Evolutionary conservation across 441 rosid genomes (phyloP).

Genomic region (Arabidopsis lyrata): DNA sequence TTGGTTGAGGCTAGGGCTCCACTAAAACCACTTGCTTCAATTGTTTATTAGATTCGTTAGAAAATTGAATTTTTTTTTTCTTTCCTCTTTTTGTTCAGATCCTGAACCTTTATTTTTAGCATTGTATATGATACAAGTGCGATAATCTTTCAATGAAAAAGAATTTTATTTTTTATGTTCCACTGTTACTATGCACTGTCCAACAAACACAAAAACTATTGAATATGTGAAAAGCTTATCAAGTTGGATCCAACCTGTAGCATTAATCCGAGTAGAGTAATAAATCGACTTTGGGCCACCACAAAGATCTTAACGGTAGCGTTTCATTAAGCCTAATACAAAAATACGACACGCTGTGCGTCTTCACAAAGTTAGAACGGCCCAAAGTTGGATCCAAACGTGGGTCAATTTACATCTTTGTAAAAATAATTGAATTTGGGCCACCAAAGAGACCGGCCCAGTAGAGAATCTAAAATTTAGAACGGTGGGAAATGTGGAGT

Average conservation of each 20-base stretch:
- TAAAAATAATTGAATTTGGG: constrained; percentile 17
- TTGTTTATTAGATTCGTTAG: constrained; percentile 35
- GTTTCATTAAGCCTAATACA: not conserved
- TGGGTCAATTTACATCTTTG: not conserved
- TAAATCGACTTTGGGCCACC: not conserved
- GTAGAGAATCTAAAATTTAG: not conserved
- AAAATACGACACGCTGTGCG: constrained; percentile 3
- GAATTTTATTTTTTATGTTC: not conserved
- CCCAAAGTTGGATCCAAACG: not conserved
- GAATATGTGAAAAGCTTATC: not conserved
- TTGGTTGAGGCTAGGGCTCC: constrained; percentile 84
- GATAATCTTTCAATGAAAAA: not conserved
- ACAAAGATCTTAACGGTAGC: not conserved
- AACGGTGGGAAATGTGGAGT: constrained; percentile 7
- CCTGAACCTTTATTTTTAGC: constrained; percentile 15
- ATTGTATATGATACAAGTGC: constrained; percentile 32
- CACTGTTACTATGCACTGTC: not conserved
- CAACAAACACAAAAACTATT: not conserved
- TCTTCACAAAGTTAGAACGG: no score
- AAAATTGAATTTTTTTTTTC: not conserved
- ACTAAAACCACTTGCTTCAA: constrained; percentile 36
- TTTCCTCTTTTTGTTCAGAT: not conserved
- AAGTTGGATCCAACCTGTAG: not conserved
- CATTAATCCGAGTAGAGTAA: not conserved
- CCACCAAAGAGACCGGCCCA: constrained; percentile 17